A percentile compares a stretch with the other conserved stretches of the same genome.
Evolutionary conservation across 2,329 filamentous ascomycete genomes (phyloP).

Genomic region (Aspergillus japonicus): DNA sequence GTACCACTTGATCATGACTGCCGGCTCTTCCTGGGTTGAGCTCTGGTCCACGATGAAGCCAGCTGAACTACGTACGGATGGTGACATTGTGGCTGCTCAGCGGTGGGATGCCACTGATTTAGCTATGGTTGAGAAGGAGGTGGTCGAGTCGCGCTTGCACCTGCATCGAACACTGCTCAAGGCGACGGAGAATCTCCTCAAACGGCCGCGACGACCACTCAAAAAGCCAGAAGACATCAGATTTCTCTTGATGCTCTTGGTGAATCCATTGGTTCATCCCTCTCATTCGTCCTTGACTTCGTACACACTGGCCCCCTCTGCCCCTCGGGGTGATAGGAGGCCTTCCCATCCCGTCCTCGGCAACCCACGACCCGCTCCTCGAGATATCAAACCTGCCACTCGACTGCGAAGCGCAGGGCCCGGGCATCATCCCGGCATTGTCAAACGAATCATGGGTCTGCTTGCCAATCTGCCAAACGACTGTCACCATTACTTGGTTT

Average conservation of each 20-base stretch:
- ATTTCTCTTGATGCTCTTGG: constrained; percentile 74
- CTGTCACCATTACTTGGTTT: constrained; percentile 73
- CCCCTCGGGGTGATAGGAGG: constrained; percentile 26
- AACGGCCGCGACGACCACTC: constrained; percentile 71
- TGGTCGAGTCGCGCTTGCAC: constrained; percentile 66
- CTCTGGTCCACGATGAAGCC: constrained; percentile 57
- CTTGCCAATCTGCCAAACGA: constrained; percentile 71
- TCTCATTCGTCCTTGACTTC: constrained; percentile 25
- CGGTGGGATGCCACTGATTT: constrained; percentile 45
- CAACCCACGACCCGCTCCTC: constrained; percentile 17
- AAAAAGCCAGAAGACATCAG: constrained; percentile 68
- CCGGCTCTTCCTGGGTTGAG: constrained; percentile 65
- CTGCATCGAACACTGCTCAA: constrained; percentile 70
- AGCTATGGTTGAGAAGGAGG: constrained; percentile 51
- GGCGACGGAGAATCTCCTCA: constrained; percentile 74
- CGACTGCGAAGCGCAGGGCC: constrained; percentile 40
- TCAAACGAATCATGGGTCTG: constrained; percentile 80
- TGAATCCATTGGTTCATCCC: constrained; percentile 72
- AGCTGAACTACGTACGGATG: constrained; percentile 28
- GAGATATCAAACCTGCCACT: constrained; percentile 13
- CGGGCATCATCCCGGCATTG: constrained; percentile 75
- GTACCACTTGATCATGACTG: constrained; percentile 69
- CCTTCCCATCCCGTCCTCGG: constrained; percentile 30
- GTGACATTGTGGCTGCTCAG: constrained; percentile 22
- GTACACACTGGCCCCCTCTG: constrained; percentile 15